Base-by-base conservation (phyloP, 2,329 filamentous ascomycete genomes). In the Fusarium staphyleae region DNA sequence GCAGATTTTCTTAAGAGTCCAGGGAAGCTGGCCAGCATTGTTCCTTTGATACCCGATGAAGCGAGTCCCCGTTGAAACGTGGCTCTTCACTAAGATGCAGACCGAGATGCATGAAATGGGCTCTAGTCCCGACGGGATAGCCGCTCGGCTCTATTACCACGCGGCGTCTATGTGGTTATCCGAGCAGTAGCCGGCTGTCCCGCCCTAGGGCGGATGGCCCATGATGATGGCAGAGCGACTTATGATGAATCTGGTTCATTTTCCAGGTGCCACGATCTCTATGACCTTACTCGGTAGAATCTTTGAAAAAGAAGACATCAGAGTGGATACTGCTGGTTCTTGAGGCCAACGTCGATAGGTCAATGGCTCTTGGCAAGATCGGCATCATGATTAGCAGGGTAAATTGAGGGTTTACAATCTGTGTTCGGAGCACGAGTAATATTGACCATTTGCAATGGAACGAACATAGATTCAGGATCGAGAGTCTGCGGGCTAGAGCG, bases 321-420 rank as follows among this genome's bases (percentile, higher is more conserved):
- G 55, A 63, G 52, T 65, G 58, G 62, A 54, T 42, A 52, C 51
- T 8, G 22, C 30, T 10, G 10, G n/a, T 33, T 44, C 37, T 56
- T 18, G 45, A 55, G 34, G 46, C 26, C 30, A 45, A 50, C 35
- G 50, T 50, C 55, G 39, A 67, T 66, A 67, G 63, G 64, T 37
- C 62, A 66, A 66, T 62, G 61, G 47, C 50, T 52, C 44, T 33
- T 52, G 41, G 34, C 32, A 47, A 44, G 60, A 66, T 67, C 64
- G 47, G 52, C 47, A 52, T 18, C 47, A 59, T 50, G 42, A 18
- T 57, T 24, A 48, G 49, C 52, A 65, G 44, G 54, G 54, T 57
- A 48, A 46, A 58, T 59, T 58, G 58, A 52, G 43, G 52, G 53
- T 48, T 46, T 57, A 35, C 35, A 36, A 30, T 13, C 7, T 40